A percentile compares a stretch with the other conserved stretches of the same genome.
These are phyloP conservation scores for Scortechinia acanthostroma DNA, from an alignment of 2,329 filamentous ascomycete species.

Conservation along the genomic window DNA sequence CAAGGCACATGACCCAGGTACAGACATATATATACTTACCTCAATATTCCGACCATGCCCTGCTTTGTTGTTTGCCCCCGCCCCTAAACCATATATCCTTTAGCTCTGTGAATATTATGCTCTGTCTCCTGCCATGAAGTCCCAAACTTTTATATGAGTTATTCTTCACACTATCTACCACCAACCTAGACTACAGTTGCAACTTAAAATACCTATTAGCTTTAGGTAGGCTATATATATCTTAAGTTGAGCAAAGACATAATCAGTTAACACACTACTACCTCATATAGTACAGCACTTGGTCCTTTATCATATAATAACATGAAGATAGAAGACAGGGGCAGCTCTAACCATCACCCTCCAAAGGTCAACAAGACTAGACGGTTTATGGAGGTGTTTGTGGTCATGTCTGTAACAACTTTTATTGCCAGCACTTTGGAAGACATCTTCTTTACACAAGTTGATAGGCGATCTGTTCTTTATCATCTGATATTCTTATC, in stretches of 20 bases:
- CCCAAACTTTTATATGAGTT: not conserved
- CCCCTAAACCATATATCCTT: not conserved
- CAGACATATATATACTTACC: not conserved
- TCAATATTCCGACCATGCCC: not conserved
- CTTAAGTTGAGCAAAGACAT: constrained; percentile 1
- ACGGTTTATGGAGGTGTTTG: not conserved
- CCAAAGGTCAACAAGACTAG: not conserved
- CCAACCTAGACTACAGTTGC: not conserved
- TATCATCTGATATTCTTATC: not conserved
- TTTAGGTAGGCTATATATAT: not conserved
- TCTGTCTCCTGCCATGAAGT: not conserved
- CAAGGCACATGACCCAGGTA: not conserved
- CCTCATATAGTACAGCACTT: not conserved
- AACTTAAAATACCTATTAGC: not conserved
- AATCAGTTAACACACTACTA: not conserved
- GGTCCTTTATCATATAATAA: not conserved
- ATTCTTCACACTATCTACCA: constrained; percentile 1
- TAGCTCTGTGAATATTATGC: not conserved
- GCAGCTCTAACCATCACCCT: not conserved
- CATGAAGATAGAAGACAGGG: not conserved
- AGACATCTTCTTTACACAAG: not conserved
- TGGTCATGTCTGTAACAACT: constrained; percentile 1
- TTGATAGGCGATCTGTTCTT: not conserved
- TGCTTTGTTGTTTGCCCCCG: not conserved
- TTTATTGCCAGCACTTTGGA: not conserved